Percentiles rank a stretch among this genome's conserved stretches.
These are phyloP conservation scores for Parathielavia appendiculata DNA, from an alignment of 495 filamentous ascomycete species.

Conservation along the genomic window DNA sequence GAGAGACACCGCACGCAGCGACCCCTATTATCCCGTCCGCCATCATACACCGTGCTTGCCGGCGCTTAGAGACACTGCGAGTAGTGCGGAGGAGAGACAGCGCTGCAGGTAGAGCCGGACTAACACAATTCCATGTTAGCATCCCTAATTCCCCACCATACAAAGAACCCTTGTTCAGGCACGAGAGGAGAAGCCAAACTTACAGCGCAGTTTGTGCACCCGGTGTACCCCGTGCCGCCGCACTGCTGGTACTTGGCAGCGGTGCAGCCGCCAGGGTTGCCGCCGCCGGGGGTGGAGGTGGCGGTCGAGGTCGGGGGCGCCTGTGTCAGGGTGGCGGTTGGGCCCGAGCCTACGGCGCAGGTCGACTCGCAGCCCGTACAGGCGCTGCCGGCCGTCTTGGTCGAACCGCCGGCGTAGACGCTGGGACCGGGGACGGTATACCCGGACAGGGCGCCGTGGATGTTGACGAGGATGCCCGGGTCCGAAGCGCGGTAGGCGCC, in stretches of 20 bases:
- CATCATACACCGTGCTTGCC: neutral
- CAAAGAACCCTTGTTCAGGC: neutral
- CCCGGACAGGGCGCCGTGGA: slow-evolving; percentile 34
- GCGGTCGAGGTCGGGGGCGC: slow-evolving; percentile 15
- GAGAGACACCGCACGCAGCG: no score
- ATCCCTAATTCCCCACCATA: neutral
- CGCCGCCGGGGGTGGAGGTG: slow-evolving; percentile 20
- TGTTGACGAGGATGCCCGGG: slow-evolving; percentile 49
- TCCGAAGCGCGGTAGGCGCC: slow-evolving; percentile 47
- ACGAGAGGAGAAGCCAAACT: slow-evolving; percentile 17
- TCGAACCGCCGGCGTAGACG: slow-evolving; percentile 39
- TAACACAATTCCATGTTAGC: slow-evolving; percentile 13
- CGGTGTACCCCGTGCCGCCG: slow-evolving; percentile 42
- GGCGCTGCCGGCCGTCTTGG: slow-evolving; percentile 31
- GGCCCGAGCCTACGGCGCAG: slow-evolving; percentile 33
- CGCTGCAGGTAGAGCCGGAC: slow-evolving; percentile 27
- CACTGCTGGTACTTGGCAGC: slow-evolving; percentile 42
- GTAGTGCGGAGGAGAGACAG: slow-evolving; percentile 32
- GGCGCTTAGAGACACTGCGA: slow-evolving; percentile 34
- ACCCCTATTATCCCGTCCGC: neutral
- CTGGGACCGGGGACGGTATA: slow-evolving; percentile 40
- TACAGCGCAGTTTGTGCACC: slow-evolving; percentile 41
- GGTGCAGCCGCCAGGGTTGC: slow-evolving; percentile 29
- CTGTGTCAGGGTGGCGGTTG: slow-evolving; percentile 22
- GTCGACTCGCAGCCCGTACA: slow-evolving; percentile 40